Evolutionary conservation across 176 grass and related monocot genomes (phyloP), one percentile per base, ranked within the genome.

Genomic region (Oryza australiensis): DNA sequence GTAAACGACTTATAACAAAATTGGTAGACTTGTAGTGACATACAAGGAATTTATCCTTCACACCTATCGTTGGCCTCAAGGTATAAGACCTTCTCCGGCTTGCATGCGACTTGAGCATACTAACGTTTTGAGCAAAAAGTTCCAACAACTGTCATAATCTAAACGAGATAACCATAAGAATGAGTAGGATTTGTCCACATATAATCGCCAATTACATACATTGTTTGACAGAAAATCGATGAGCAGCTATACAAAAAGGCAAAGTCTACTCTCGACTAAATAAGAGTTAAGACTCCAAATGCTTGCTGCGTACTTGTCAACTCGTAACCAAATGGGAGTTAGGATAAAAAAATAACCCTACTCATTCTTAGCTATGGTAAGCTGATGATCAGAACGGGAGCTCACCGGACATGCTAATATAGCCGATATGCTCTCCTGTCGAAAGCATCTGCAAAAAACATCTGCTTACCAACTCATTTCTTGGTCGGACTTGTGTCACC

Each of bases 341-440:
- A 76, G 59, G 82, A 74, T 82, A 74, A 14, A 87, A 82, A 14
- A 81, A 43, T 40, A 87, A 77, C 46, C 85, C 85, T 67, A 78
- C 34, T 88, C 72, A 80, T 57, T 12, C 57, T 81, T 71, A 33
- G 16, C 71, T 64, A 86, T 30, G 5, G 41, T 76, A 70, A 81
- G 78, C 23, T 13, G 26, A 80, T 62, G 14, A 70, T 79, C 0
- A 7, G 16, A 45, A 64, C 30, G 14, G 62, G 86, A 72, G 72
- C 69, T 40, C 23, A 59, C 5, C 7, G 10, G 62, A 23, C 79
- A 23, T 73, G 5, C 64, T 76, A 86, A 87, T 88, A 88, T 62
- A 86, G 74, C 69, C 64, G 48, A 78, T n/a, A 74, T 20, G 18
- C 57, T 84, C 48, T 79, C 77, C 24, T 73, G 38, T 28, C 11